A percentile compares a stretch with the other conserved stretches of the same genome.
Conservation (phyloP, 2,329 filamentous ascomycete species). For the Bipolaris victoriae region DNA sequence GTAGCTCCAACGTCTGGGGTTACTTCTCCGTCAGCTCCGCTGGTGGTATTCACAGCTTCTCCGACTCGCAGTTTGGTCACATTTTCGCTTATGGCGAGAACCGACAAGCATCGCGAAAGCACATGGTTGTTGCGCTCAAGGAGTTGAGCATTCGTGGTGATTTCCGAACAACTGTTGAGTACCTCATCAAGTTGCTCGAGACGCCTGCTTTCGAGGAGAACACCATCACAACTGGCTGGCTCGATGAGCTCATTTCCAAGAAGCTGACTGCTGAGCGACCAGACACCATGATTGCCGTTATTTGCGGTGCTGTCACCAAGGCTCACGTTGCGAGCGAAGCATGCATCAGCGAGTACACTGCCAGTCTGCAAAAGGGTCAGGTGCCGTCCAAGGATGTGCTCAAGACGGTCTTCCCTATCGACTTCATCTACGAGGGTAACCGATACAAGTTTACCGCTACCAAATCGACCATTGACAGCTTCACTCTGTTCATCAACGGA, state of each 20-base stretch:
- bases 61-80: conserved; percentile 97
- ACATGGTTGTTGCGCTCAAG: conserved; percentile 99
- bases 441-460: conserved; percentile 99
- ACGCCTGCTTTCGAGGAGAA: conserved; percentile 98
- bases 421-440: conserved; percentile 97
- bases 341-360: conserved; percentile 84
- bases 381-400: conserved; percentile 95
- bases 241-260: conserved; percentile 98
- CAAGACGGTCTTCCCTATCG: conserved; percentile 95
- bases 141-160: conserved; percentile 99
- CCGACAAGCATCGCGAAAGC: conserved; percentile 91
- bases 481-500: conserved; percentile 98
- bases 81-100: conserved; percentile 99
- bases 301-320: conserved; percentile 93
- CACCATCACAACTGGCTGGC: conserved; percentile 98
- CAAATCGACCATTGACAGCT: conserved; percentile 88
- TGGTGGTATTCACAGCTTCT: conserved; percentile 98
- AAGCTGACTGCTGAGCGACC: conserved; percentile 95
- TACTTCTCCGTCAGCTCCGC: conserved; percentile 98
- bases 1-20: conserved; percentile 98
- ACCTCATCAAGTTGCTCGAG: conserved; percentile 97
- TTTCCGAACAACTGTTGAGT: conserved; percentile 97
- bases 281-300: conserved; percentile 89
- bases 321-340: conserved; percentile 92
- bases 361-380: conserved; percentile 93